Conservation (phyloP, 768 basidiomycete species). For the Asterophora lycoperdoides region DNA sequence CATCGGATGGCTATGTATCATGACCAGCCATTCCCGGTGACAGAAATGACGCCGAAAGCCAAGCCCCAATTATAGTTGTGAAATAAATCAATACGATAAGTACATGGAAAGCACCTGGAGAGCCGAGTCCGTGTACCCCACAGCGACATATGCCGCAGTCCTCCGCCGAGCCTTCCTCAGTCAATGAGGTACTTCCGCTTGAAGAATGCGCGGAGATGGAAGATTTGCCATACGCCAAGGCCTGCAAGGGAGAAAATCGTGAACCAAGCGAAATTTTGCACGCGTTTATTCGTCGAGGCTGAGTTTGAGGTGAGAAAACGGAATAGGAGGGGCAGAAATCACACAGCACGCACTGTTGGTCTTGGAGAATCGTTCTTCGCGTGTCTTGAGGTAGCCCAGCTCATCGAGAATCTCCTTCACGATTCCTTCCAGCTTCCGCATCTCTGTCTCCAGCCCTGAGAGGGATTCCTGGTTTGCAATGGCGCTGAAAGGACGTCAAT, state of each 20-base stretch:
- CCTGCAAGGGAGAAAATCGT: constrained; percentile 72
- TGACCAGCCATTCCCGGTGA: too few relatives aligned
- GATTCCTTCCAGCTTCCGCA: constrained; percentile 94
- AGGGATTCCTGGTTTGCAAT: constrained; percentile 98
- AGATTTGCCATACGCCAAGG: constrained; percentile 91
- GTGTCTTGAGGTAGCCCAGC: constrained; percentile 81
- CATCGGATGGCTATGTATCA: too few relatives aligned
- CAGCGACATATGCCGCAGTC: constrained; percentile 3
- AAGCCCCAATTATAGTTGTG: not conserved
- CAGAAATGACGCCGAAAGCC: not conserved
- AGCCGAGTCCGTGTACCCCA: not conserved
- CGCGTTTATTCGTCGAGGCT: constrained; percentile 91
- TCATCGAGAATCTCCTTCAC: constrained; percentile 95
- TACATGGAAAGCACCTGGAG: not conserved
- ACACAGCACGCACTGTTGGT: constrained; percentile 74
- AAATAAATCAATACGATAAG: constrained; percentile 6
- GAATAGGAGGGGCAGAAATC: not conserved
- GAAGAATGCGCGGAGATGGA: constrained; percentile 94
- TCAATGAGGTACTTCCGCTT: constrained; percentile 94
- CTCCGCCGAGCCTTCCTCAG: constrained; percentile 22
- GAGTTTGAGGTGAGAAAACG: constrained; percentile 1
- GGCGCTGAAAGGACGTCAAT: constrained; percentile 49
- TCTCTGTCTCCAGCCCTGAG: constrained; percentile 93
- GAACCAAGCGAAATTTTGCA: constrained; percentile 91
- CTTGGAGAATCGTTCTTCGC: constrained; percentile 83